Percentiles rank a stretch among this genome's conserved stretches.
Conservation (phyloP, 768 basidiomycete genomes). For the Lanmaoa rubissima region DNA sequence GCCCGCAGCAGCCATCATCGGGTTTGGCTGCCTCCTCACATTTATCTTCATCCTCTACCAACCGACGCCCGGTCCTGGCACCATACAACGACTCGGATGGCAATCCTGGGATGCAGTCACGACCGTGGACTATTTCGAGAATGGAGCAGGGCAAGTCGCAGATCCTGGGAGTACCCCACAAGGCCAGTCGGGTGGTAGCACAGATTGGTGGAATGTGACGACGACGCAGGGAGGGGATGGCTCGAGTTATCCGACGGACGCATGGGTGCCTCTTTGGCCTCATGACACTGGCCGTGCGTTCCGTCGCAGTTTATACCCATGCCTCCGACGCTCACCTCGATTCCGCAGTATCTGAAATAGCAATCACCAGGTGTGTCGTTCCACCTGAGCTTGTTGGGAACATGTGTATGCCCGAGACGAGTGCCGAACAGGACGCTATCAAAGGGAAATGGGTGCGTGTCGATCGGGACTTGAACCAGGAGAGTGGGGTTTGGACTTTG, state of each 20-base stretch:
- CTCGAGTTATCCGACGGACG: constrained; percentile 75
- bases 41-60: constrained; percentile 82
- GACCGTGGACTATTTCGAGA: constrained; percentile 17
- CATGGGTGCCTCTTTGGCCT: constrained; percentile 31
- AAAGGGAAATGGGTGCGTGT: constrained; percentile 91
- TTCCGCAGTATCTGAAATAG: constrained; percentile 73
- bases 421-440: constrained; percentile 68
- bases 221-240: constrained; percentile 37
- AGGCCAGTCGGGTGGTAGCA: constrained; percentile 4
- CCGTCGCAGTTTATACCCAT: background rate
- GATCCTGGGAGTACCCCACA: background rate
- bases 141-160: background rate
- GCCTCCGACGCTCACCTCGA: background rate
- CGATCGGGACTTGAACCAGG: constrained; percentile 73
- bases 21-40: constrained; percentile 70
- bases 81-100: constrained; percentile 77
- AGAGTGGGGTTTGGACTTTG: constrained; percentile 57
- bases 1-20: constrained; percentile 58
- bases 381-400: constrained; percentile 55
- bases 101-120: constrained; percentile 78
- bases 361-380: constrained; percentile 58
- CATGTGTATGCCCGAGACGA: constrained; percentile 68
- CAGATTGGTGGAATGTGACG: constrained; percentile 21
- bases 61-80: constrained; percentile 69
- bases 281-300: constrained; percentile 31